Evolutionary conservation across 1,284 basidiomycete species (phyloP), one percentile per base, ranked within the genome.

Genomic region (Tilletia horrida): DNA sequence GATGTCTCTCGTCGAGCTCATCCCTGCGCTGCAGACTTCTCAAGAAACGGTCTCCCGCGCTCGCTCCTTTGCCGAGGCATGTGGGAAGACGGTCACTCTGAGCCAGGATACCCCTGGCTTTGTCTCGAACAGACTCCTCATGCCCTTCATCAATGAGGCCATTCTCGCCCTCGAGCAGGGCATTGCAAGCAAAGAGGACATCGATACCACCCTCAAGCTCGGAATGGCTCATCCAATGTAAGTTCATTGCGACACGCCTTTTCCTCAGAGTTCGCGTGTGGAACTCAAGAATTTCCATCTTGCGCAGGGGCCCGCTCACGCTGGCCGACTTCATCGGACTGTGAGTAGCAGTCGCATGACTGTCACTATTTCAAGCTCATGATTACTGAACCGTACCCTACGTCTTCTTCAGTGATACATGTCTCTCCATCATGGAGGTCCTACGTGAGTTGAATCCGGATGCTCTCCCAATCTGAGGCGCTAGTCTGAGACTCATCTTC

Each of bases 151-250:
- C 77, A 94, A 94, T 75, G 82, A 94, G 87, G 93, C 94, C 0
- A 91, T 97, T 74, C 91, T 95, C 87, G 89, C 89, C 71, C 85
- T 96, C 3, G 93, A 96, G 83, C 90, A 92, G 88, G 93, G 93
- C 6, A 87, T 90, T 25, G 94, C 93, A 0, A 91, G 91, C 1
- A 88, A 91, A 52, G 93, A 97, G 68, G 93, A 97, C 81, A 97
- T 97, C 72, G 95, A 97, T 84, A 92, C 89, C 73, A 96, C 92
- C 0, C 87, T 97, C 66, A 89, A 89, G 77, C 85, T 96, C 18
- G 95, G 94, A 61, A 97, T 96, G 92, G 90, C 89, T 70, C 93
- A 97, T 79, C 93, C 93, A 1, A 96, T 96, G 92, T 59, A 14
- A 31, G 55, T 31, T n/a, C n/a, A n/a, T n/a, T n/a, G n/a, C n/a